These are phyloP conservation scores for Osmozyma mogii DNA, from an alignment of 805 yeast genomes.

Conservation along the genomic window DNA sequence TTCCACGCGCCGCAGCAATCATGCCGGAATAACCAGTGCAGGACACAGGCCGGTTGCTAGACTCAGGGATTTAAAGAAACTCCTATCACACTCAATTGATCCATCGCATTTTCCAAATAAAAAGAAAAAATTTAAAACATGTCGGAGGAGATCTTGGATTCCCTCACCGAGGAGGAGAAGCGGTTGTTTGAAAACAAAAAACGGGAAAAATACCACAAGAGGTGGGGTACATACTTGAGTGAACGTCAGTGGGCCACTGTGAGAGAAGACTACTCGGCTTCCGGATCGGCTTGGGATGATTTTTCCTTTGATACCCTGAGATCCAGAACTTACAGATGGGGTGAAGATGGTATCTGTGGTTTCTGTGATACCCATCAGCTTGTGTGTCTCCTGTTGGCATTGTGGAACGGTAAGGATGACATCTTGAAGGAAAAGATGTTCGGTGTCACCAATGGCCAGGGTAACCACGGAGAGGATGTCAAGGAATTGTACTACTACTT, in stretches of 20 bases:
- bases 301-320: constrained; percentile 82
- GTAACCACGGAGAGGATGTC: constrained; percentile 95
- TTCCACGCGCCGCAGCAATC: too few relatives aligned
- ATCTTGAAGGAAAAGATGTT: constrained; percentile 78
- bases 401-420: constrained; percentile 88
- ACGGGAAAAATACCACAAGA: constrained; percentile 55
- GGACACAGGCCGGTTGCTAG: too few relatives aligned
- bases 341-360: constrained; percentile 93
- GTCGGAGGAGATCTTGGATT: constrained; percentile 7
- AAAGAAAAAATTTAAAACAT: too few relatives aligned
- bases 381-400: constrained; percentile 69
- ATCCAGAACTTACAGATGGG: constrained; percentile 85
- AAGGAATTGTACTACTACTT: constrained; percentile 78
- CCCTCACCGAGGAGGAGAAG: constrained; percentile 30
- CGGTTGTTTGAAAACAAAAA: constrained; percentile 26
- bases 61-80: too few relatives aligned
- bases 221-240: constrained; percentile 88
- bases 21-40: too few relatives aligned
- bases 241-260: constrained; percentile 75
- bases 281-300: constrained; percentile 87
- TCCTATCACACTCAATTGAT: too few relatives aligned
- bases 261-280: constrained; percentile 77
- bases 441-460: constrained; percentile 88
- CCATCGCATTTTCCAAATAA: too few relatives aligned
- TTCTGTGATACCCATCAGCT: constrained; percentile 76